Percentiles rank a stretch among this genome's conserved stretches.
phyloP scores from a whole-genome alignment of 768 basidiomycete genomes.

The Trametes maxima region DNA sequence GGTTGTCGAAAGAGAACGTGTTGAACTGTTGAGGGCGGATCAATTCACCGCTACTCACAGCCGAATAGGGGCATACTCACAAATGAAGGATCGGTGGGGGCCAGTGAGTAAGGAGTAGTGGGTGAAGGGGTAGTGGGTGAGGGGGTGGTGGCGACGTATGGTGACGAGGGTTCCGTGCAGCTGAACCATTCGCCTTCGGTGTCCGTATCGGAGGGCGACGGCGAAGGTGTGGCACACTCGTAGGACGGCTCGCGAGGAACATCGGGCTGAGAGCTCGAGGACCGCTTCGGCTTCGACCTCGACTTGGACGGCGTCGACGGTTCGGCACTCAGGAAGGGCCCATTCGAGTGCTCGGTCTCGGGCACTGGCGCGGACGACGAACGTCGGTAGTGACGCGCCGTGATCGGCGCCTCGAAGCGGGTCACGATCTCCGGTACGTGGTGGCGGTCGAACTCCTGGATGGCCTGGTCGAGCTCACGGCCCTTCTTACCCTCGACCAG shows the following conservation, averaged over 20 bases:
- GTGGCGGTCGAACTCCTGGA: constrained; percentile 45
- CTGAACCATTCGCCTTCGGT: constrained; percentile 27
- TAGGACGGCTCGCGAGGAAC: constrained; percentile 7
- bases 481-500: constrained; percentile 47
- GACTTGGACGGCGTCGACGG: constrained; percentile 18
- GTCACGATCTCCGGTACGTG: constrained; percentile 65
- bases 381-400: constrained; percentile 67
- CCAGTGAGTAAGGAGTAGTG: constrained; percentile 16
- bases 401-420: constrained; percentile 73
- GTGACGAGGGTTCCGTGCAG: constrained; percentile 25
- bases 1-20: constrained; percentile 32
- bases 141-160: constrained; percentile 21
- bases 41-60: neutral
- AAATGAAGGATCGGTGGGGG: constrained; percentile 29
- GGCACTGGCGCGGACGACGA: constrained; percentile 53
- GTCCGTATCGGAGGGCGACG: constrained; percentile 19
- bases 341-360: constrained; percentile 30
- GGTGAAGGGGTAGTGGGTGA: neutral
- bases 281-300: constrained; percentile 25
- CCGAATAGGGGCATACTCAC: constrained; percentile 22
- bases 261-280: constrained; percentile 33
- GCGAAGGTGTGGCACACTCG: constrained; percentile 21
- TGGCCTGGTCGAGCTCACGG: constrained; percentile 37
- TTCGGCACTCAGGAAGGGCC: constrained; percentile 22
- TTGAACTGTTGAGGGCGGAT: constrained; percentile 27